Evolutionary conservation across 2,329 filamentous ascomycete genomes (phyloP), one percentile per base, ranked within the genome.

Genomic region (Furcasterigmium sp.): DNA sequence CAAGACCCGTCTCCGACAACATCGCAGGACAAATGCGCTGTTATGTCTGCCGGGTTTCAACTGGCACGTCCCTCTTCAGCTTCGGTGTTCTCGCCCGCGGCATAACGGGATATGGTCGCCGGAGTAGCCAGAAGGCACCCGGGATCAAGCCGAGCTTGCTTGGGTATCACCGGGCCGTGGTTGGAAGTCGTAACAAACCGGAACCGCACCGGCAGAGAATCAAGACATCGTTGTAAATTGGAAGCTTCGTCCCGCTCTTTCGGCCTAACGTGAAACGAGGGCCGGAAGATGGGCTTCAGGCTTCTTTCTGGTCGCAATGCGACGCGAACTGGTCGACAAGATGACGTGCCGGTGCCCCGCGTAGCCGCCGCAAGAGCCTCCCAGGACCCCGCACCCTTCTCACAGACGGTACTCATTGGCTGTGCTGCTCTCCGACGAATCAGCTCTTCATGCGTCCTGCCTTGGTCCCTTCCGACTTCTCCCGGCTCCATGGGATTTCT

Each of bases 391-490:
- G 14, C 45, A 15, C 15, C 39, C n/a, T 29, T 36, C 37, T 28
- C 23, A 34, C 30, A 9, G 26, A 25, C 25, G 19, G 35, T 18
- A 23, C 10, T 11, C 37, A 39, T 37, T 36, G 46, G 46, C 21
- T 32, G 42, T 39, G 21, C 8, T 11, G 9, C 23, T 26, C 14
- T 8, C 13, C 20, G 37, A 4, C 45, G 42, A 49, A 47, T 47
- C 32, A 41, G 11, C n/a, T 17, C 17, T 45, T 35, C 23, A 45
- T 39, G 37, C 42, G 42, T 9, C 39, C 38, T 44, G 30, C 41
- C 46, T 47, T 21, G 26, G 20, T 25, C 41, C 25, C 37, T 45
- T 49, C 47, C 47, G 47, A 49, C 34, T 41, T 49, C 37, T 42
- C 40, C 47, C 47, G 47, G 30, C 19, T n/a, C 14, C 30, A 25